Evolutionary conservation across 768 basidiomycete genomes (phyloP).

Genomic region (Panus rudis): DNA sequence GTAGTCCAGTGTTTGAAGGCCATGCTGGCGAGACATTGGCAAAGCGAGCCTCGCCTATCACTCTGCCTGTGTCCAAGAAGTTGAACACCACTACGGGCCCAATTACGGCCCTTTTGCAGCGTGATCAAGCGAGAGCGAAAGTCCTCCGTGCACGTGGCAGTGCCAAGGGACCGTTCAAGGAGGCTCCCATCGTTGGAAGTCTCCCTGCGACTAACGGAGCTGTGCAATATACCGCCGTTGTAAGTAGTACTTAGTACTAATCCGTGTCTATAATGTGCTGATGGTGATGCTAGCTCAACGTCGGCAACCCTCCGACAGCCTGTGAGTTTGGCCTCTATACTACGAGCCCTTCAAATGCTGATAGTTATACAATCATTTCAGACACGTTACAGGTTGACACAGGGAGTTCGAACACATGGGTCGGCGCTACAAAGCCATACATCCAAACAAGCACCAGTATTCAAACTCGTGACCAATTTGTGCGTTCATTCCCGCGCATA

Average conservation of each 20-base stretch:
- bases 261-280: neutral
- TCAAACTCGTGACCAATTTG: constrained; percentile 7
- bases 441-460: constrained; percentile 9
- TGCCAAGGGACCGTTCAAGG: neutral
- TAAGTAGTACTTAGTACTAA: neutral
- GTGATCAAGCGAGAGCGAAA: constrained; percentile 5
- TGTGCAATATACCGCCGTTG: constrained; percentile 6
- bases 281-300: constrained; percentile 1
- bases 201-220: constrained; percentile 8
- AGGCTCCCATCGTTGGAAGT: constrained; percentile 3
- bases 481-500: too few relatives aligned
- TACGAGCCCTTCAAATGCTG: too few relatives aligned
- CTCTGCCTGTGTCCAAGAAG: constrained; percentile 4
- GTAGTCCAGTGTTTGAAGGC: too few relatives aligned
- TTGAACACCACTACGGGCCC: constrained; percentile 5
- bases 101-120: neutral
- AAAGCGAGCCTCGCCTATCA: constrained; percentile 2
- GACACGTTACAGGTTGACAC: constrained; percentile 13
- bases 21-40: too few relatives aligned
- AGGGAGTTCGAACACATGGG: constrained; percentile 17
- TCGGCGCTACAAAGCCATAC: constrained; percentile 10
- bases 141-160: neutral
- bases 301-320: constrained; percentile 10
- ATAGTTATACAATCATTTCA: too few relatives aligned
- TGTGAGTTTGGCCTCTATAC: constrained; percentile 3